Evolutionary conservation across 2,329 filamentous ascomycete genomes (phyloP), one percentile per base, ranked within the genome.

Genomic region (Fusarium drepaniforme): DNA sequence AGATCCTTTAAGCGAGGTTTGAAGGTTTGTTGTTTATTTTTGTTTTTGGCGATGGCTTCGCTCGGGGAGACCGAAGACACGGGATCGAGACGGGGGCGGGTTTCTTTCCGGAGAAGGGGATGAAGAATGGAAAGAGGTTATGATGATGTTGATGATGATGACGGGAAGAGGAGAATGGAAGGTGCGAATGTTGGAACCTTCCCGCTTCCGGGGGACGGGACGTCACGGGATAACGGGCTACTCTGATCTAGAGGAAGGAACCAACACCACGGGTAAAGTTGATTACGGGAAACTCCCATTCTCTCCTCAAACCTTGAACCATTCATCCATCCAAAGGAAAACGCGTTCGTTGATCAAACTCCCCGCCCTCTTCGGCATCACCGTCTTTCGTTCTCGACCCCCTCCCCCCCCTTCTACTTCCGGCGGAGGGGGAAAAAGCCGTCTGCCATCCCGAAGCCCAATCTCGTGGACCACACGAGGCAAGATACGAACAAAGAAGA

Each of bases 191-290:
- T 42, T 44, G 30, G 66, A 25, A 38, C 67, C 64, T 66, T 72
- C 64, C 68, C 44, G 61, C 46, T 66, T 72, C 60, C 56, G 59
- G 68, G 49, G 33, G 56, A 70, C 66, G 57, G 73, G 60, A 68
- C 72, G 66, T 73, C 74, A 68, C 75, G 68, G 68, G 58, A 67
- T 68, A 51, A 64, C 59, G 66, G 64, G 46, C 42, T 44, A 46
- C 38, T 44, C 42, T 25, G 13, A 33, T 28, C 23, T 51, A 28
- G 46, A 51, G 46, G 62, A 28, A 42, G 21, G 40, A 58, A 69
- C 68, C 60, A 64, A 46, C 63, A 44, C 21, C 60, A 56, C 46
- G 40, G 53, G 23, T 18, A 51, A 51, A 23, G 15, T 51, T 51
- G 46, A 28, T 18, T 28, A 51, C 46, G 16, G 46, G 23, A 16